Percentiles rank a stretch among this genome's conserved stretches.
phyloP scores from a whole-genome alignment of 176 grass and related monocot species.

The Secale cereale region DNA sequence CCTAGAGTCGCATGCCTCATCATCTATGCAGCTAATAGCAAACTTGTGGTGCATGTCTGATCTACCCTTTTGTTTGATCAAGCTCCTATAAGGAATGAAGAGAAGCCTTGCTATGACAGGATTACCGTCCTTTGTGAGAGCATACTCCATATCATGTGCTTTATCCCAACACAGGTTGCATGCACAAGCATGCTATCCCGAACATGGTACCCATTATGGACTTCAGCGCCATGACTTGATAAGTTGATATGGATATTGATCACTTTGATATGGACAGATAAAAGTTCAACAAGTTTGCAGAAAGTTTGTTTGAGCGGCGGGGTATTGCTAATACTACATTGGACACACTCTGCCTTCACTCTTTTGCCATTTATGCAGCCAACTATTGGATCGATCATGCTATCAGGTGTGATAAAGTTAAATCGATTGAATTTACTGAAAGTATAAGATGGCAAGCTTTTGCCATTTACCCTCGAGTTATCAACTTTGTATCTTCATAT shows the following conservation, averaged over 20 bases:
- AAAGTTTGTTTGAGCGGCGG: neutral
- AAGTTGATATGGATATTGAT: neutral
- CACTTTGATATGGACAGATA: neutral
- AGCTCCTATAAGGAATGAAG: neutral
- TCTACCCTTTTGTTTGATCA: neutral
- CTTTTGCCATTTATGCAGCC: neutral
- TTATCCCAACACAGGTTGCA: neutral
- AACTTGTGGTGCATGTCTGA: neutral
- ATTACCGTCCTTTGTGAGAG: neutral
- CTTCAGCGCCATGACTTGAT: neutral
- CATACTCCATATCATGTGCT: neutral
- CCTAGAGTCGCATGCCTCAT: neutral
- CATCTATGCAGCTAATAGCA: neutral
- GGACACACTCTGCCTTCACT: neutral
- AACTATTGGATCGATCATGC: neutral
- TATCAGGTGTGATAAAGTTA: neutral
- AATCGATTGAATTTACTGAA: slow-evolving; percentile 1
- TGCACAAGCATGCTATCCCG: neutral
- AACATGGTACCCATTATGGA: neutral
- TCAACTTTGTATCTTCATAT: neutral
- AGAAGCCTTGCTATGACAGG: neutral
- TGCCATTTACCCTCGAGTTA: neutral
- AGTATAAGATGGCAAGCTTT: neutral
- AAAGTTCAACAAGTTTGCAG: neutral
- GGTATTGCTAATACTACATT: neutral